Evolutionary conservation across 2,329 filamentous ascomycete species (phyloP), one percentile per base, ranked within the genome.

Genomic region (Epichloe elymi): DNA sequence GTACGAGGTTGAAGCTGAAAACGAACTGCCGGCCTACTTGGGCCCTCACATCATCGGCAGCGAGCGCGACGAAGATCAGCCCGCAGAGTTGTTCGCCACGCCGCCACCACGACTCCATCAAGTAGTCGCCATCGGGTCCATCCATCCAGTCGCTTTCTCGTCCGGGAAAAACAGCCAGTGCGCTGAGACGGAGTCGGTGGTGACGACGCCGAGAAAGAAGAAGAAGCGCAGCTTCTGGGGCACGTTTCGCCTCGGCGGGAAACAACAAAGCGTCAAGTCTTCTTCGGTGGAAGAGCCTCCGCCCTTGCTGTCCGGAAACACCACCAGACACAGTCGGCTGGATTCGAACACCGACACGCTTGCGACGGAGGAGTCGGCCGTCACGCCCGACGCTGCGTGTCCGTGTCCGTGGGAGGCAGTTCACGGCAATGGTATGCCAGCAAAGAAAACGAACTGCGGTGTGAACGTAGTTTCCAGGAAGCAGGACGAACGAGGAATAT

Each of bases 201-300:
- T 19, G 12, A 41, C n/a, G 12, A 43, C 45, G 7, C 23, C 36
- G 5, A 52, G 42, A 30, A 52, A 46, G 7, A 26, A 26, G 42
- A 50, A 45, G 36, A 49, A 43, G 26, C 37, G 42, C 26, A 39
- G 47, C 19, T 50, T 52, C 41, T 50, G 51, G 51, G 35, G 20
- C 19, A 17, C 48, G 2, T 43, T 50, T n/a, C 48, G 48, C 4
- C 42, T 46, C n/a, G 35, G 48, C 6, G 19, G 26, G 36, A 46
- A 39, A 45, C 23, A 33, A 8, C 23, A 33, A 8, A 23, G 38
- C 43, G 42, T 23, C 35, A 36, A 17, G 20, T 4, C 23, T n/a
- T n/a, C 8, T n/a, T 14, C 8, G 14, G 33, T 15, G 19, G 35
- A 46, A 10, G 47, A 50, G 10, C 17, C 35, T 5, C 36, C 15